A percentile compares a stretch with the other conserved stretches of the same genome.
Conservation (phyloP, 345 rosid species). For the Conringia planisiliqua region DNA sequence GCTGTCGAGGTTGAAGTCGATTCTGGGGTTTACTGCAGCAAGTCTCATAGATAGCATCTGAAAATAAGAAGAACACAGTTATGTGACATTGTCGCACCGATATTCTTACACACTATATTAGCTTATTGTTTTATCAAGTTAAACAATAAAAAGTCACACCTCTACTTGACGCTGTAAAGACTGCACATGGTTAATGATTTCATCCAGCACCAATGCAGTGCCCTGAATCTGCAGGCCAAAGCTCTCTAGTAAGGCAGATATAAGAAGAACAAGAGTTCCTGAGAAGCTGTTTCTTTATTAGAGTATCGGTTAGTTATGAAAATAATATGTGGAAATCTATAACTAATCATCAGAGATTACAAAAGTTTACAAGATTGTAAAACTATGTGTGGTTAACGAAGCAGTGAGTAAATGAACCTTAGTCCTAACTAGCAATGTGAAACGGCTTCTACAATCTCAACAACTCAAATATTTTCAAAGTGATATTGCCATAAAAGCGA, state of each 20-base stretch:
- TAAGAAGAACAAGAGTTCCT: neutral
- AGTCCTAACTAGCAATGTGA: neutral
- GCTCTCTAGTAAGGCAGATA: constrained; percentile 10
- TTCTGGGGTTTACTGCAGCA: constrained; percentile 76
- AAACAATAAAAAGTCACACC: constrained; percentile 46
- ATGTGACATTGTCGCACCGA: neutral
- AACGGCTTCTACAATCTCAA: constrained; percentile 1
- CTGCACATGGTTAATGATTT: constrained; percentile 94
- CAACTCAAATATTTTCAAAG: neutral
- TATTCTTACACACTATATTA: neutral
- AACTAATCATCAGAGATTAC: neutral
- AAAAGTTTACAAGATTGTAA: neutral
- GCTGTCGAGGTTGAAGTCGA: constrained; percentile 69
- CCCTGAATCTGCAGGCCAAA: constrained; percentile 73
- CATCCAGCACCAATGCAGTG: constrained; percentile 90
- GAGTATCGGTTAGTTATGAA: neutral
- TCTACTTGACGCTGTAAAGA: constrained; percentile 91
- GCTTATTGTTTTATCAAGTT: neutral
- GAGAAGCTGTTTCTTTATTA: neutral
- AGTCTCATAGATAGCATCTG: constrained; percentile 96
- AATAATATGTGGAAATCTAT: neutral
- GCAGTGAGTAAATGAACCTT: neutral
- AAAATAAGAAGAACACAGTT: constrained; percentile 19
- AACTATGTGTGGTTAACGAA: neutral
- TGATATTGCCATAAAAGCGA: neutral